Evolutionary conservation across 2,329 filamentous ascomycete genomes (phyloP).

Genomic region (Colletotrichum sp.): DNA sequence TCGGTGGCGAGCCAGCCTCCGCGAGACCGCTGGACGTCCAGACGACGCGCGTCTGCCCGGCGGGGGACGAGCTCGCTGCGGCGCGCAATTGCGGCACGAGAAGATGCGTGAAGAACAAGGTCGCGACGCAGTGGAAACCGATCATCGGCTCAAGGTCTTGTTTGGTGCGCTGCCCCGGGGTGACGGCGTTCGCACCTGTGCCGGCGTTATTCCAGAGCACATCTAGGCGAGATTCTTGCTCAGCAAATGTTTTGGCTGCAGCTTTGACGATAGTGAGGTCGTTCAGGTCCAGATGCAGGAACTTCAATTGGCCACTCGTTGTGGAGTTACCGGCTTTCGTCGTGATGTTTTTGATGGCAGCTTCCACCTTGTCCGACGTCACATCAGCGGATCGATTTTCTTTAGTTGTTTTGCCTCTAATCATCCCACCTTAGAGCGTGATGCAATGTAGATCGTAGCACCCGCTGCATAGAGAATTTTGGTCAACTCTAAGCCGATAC

Average conservation of each 20-base stretch:
- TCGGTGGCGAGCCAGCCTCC: slow-evolving; percentile 26
- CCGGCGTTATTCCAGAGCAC: slow-evolving; percentile 48
- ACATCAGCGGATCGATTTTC: background rate
- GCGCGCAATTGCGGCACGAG: slow-evolving; percentile 37
- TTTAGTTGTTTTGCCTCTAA: background rate
- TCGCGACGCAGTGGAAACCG: slow-evolving; percentile 37
- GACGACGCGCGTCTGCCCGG: slow-evolving; percentile 31
- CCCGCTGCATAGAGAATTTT: slow-evolving; percentile 57
- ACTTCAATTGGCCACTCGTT: slow-evolving; percentile 26
- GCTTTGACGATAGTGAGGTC: slow-evolving; percentile 45
- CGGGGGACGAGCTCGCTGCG: slow-evolving; percentile 22
- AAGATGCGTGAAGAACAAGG: slow-evolving; percentile 36
- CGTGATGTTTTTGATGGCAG: background rate
- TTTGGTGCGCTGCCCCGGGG: slow-evolving; percentile 24
- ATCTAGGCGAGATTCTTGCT: slow-evolving; percentile 42
- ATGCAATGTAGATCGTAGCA: slow-evolving; percentile 59
- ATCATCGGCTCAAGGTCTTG: slow-evolving; percentile 38
- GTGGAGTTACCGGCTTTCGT: background rate
- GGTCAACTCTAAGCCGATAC: slow-evolving; percentile 54
- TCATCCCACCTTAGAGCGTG: slow-evolving; percentile 35
- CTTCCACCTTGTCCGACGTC: background rate
- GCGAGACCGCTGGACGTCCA: slow-evolving; percentile 34
- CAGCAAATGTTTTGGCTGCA: slow-evolving; percentile 38
- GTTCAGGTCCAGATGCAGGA: slow-evolving; percentile 43
- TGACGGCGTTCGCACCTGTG: slow-evolving; percentile 22